Evolutionary conservation across 306 rosid genomes (phyloP).

Genomic region (Quercus berberidifolia): DNA sequence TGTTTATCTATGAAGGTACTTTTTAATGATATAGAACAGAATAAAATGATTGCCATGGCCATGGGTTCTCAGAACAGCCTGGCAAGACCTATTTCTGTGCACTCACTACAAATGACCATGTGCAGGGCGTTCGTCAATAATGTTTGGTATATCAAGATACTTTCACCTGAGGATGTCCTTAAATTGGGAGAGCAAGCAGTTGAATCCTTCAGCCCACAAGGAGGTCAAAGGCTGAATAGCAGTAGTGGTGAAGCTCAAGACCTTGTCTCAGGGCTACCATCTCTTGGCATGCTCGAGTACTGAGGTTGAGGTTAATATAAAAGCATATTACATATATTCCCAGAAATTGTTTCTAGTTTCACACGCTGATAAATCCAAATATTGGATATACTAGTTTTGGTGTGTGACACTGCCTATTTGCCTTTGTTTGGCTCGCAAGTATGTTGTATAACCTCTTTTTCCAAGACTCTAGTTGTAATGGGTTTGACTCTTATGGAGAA

Average conservation of each 20-base stretch:
- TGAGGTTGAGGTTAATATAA: constrained; percentile 20
- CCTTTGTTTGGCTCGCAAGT: background rate
- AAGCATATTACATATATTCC: constrained; percentile 1
- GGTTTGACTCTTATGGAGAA: background rate
- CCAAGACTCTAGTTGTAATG: background rate
- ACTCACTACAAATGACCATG: constrained; percentile 10
- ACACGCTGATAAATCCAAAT: constrained; percentile 12
- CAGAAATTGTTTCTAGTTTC: constrained; percentile 15
- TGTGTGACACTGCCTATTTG: constrained; percentile 16
- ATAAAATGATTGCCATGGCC: background rate
- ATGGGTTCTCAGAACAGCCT: constrained; percentile 3
- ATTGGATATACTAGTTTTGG: constrained; percentile 17
- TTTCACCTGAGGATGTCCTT: constrained; percentile 80
- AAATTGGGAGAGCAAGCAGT: constrained; percentile 71
- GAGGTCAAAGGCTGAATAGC: constrained; percentile 49
- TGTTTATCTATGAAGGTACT: too few relatives aligned
- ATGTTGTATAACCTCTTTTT: background rate
- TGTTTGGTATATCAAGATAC: constrained; percentile 89
- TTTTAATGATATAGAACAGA: too few relatives aligned
- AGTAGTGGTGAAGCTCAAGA: constrained; percentile 44
- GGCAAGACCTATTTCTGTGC: constrained; percentile 1
- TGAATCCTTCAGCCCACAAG: constrained; percentile 56
- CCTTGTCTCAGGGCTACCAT: constrained; percentile 52
- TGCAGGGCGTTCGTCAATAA: constrained; percentile 83
- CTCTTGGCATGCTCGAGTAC: constrained; percentile 62